Conservation (phyloP, 148 eudicot species). For the Chenopodium suecicum region DNA sequence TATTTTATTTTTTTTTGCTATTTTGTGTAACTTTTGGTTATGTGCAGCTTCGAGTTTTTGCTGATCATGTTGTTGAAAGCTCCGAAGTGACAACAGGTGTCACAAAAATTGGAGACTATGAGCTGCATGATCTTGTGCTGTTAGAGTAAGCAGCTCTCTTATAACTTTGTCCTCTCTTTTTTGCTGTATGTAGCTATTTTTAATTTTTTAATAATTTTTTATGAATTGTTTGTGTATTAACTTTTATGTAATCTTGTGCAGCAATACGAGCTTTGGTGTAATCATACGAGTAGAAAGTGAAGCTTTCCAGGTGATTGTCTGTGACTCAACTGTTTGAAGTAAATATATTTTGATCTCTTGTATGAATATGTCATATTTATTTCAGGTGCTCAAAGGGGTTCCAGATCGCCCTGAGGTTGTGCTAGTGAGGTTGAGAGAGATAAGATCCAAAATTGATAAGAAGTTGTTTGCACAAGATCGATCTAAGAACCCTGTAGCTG, state of each 20-base stretch:
- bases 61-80: constrained; percentile 96
- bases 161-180: neutral
- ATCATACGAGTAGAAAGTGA: constrained; percentile 97
- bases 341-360: constrained; percentile 8
- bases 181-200: neutral
- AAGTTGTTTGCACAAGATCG: constrained; percentile 65
- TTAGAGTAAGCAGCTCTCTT: constrained; percentile 65
- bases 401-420: constrained; percentile 91
- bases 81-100: constrained; percentile 97
- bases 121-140: constrained; percentile 94
- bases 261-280: constrained; percentile 85
- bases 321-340: constrained; percentile 1
- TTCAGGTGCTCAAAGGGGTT: constrained; percentile 86
- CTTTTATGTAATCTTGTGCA: constrained; percentile 37
- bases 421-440: constrained; percentile 85
- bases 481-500: constrained; percentile 61
- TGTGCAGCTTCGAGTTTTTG: constrained; percentile 79
- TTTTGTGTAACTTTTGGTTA: neutral
- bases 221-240: neutral
- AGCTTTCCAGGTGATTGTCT: constrained; percentile 79
- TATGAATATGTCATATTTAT: constrained; percentile 18
- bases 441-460: constrained; percentile 76
- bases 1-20: neutral
- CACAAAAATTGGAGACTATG: constrained; percentile 88
- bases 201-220: too few relatives aligned